Percentiles rank a stretch among this genome's conserved stretches.
These are phyloP conservation scores for Cerioporus squamosus DNA, from an alignment of 1,284 basidiomycete genomes.

Conservation along the genomic window DNA sequence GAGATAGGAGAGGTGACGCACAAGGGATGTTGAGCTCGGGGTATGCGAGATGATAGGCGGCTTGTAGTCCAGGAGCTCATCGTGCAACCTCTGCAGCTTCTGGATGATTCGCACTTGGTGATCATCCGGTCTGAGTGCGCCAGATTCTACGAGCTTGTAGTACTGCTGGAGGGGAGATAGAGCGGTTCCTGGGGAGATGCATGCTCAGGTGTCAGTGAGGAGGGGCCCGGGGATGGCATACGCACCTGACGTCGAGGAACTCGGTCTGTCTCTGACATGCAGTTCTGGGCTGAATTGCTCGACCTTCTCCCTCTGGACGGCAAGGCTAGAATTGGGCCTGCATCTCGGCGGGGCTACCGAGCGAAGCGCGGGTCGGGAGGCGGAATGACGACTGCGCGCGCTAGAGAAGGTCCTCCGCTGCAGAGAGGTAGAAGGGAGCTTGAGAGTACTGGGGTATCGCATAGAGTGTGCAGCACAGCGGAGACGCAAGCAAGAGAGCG, in stretches of 20 bases:
- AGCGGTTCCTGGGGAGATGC: constrained; percentile 5
- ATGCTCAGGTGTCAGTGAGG: neutral
- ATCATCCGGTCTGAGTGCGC: constrained; percentile 75
- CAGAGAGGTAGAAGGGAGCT: constrained; percentile 7
- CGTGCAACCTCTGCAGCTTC: constrained; percentile 82
- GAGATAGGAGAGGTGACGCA: constrained; percentile 17
- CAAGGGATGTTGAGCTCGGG: constrained; percentile 35
- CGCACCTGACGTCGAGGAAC: constrained; percentile 3
- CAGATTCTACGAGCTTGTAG: constrained; percentile 72
- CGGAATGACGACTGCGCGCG: constrained; percentile 9
- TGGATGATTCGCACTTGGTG: constrained; percentile 88
- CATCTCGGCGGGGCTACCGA: constrained; percentile 10
- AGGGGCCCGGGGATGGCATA: neutral
- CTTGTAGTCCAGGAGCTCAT: constrained; percentile 73
- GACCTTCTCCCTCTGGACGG: constrained; percentile 7
- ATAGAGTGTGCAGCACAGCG: neutral
- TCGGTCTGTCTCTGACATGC: constrained; percentile 7
- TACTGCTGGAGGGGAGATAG: constrained; percentile 71
- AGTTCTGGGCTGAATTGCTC: neutral
- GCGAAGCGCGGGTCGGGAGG: constrained; percentile 15
- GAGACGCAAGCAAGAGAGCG: neutral
- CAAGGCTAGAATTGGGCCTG: constrained; percentile 25
- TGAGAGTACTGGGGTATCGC: constrained; percentile 18
- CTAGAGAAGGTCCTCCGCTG: constrained; percentile 11
- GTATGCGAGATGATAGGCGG: constrained; percentile 63